phyloP scores from a whole-genome alignment of 2,329 filamentous ascomycete genomes.

The Xylariaceae sp. region DNA sequence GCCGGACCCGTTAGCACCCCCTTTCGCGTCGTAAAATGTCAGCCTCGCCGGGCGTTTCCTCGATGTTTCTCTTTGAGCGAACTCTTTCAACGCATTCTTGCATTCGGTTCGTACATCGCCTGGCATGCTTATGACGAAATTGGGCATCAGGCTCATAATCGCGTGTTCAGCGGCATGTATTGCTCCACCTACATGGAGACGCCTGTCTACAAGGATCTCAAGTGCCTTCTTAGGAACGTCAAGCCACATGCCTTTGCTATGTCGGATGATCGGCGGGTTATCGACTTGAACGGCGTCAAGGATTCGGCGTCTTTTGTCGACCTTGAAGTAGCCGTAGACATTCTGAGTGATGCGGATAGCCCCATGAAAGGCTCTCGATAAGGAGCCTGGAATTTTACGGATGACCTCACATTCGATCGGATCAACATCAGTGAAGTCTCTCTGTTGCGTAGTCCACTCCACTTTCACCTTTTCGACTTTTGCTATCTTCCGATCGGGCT shows the following conservation, averaged over 20 bases:
- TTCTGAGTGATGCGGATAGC: conserved; percentile 81
- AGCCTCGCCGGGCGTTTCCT: conserved; percentile 84
- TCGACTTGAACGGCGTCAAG: conserved; percentile 91
- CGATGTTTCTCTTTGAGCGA: conserved; percentile 64
- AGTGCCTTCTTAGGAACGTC: conserved; percentile 80
- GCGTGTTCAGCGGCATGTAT: conserved; percentile 97
- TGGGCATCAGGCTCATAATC: conserved; percentile 80
- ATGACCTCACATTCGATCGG: conserved; percentile 89
- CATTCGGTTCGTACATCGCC: conserved; percentile 94
- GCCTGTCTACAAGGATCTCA: conserved; percentile 69
- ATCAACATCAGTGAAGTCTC: conserved; percentile 92
- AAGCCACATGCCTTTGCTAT: conserved; percentile 91
- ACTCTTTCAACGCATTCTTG: conserved; percentile 85
- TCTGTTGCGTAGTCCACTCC: conserved; percentile 90
- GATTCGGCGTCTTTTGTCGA: conserved; percentile 82
- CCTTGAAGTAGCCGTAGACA: conserved; percentile 95
- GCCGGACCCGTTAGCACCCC: conserved; percentile 76
- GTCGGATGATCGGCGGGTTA: conserved; percentile 83
- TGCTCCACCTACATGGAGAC: conserved; percentile 78
- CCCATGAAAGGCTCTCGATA: conserved; percentile 77
- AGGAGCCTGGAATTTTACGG: conserved; percentile 62
- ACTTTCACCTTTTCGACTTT: conserved; percentile 87
- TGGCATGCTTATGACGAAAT: conserved; percentile 84
- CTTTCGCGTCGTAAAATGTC: conserved; percentile 94
- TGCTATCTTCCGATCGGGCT: conserved; percentile 75